Evolutionary conservation across 441 rosid genomes (phyloP), one percentile per base, ranked within the genome.

Genomic region (Theobroma grandiflorum): DNA sequence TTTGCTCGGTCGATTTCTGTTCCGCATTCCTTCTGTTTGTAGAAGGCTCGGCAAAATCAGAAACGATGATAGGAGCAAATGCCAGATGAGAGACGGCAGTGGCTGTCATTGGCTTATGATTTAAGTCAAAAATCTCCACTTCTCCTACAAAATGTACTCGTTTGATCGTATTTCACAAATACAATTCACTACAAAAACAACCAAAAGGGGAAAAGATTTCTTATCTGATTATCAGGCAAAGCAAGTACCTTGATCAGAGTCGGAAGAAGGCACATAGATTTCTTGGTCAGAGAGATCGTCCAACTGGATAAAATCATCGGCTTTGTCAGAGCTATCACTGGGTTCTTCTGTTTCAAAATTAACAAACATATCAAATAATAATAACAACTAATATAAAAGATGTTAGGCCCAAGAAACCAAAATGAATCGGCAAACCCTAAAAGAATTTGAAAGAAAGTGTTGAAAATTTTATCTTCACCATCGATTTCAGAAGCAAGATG

Each of bases 181-280:
- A 20, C n/a, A 55, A 43, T 18, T 9, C 1, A n/a, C n/a, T 20
- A 11, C 9, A 43, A 57, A 73, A 55, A n/a, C 16, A 37, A 52
- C 8, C 26, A 49, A 52, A 79, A 49, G 7, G 14, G 11, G 40
- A 38, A 31, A 59, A 20, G 9, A 47, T 26, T 33, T 22, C 67
- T 40, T 31, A 75, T 68, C 12, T 8, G 22, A 38, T 16, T 35
- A 50, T 78, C 3, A 79, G 49, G 52, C 6, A 71, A 66, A 35
- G 20, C 74, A 89, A 43, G 50, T 84, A 91, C 93, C 85, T 78
- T 78, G 8, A 43, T 88, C 91, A 78, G 92, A 87, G 76, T 88
- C 88, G 33, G 87, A 85, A 66, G 86, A 40, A 6, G 68, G 71
- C 33, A 69, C 64, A 74, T 74, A 83, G 12, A 67, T 49, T 62